Conservation (phyloP, 148 eudicot species). For the Rhododendron simsii region DNA sequence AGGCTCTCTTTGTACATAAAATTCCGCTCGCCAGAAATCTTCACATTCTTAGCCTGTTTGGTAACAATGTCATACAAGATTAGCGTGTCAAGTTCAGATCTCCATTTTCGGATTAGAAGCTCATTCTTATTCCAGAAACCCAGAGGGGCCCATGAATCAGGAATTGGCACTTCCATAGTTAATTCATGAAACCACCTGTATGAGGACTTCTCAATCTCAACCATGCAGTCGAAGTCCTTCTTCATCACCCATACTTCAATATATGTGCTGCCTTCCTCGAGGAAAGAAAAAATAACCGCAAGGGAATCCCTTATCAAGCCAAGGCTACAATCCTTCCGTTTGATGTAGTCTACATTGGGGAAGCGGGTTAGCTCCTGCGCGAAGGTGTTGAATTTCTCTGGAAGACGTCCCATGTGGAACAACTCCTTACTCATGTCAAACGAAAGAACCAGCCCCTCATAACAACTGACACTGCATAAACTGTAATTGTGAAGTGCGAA, state of each 20-base stretch:
- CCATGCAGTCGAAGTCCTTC: background rate
- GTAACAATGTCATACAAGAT: background rate
- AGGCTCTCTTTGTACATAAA: background rate
- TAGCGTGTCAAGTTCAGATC: background rate
- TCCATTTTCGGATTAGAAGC: background rate
- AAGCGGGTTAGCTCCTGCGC: fast-evolving
- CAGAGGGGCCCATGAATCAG: background rate
- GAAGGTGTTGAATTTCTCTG: background rate
- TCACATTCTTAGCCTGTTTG: background rate
- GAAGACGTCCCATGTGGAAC: background rate
- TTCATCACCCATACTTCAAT: background rate
- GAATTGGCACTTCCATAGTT: background rate
- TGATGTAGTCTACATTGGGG: no score
- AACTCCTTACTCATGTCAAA: background rate
- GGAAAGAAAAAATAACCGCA: background rate
- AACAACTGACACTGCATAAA: no score
- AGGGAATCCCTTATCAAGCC: background rate
- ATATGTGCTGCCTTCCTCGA: background rate
- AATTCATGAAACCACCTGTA: background rate
- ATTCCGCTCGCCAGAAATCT: background rate
- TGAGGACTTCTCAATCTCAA: no score
- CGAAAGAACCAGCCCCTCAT: background rate
- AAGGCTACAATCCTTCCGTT: background rate
- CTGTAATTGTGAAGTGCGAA: background rate
- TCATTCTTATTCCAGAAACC: background rate